Conservation (phyloP, 495 filamentous ascomycete species). For the Xanthoparmelia taractica region DNA sequence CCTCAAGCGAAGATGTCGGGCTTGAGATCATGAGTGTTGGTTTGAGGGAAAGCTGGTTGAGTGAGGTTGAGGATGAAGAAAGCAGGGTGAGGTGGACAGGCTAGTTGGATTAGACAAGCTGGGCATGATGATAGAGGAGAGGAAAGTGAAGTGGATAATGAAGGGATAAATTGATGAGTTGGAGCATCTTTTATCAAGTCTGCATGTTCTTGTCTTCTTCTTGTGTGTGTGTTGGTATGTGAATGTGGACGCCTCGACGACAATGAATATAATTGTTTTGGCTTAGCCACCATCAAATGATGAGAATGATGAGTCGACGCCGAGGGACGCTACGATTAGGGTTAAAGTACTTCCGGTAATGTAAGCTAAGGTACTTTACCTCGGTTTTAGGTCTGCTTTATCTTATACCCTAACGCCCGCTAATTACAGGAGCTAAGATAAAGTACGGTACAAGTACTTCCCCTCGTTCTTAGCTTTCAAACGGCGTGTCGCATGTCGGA, state of each 20-base stretch:
- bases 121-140: neutral
- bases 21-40: neutral
- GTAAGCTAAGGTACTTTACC: too few species aligned
- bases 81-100: conserved; percentile 3
- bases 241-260: neutral
- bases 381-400: neutral
- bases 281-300: neutral
- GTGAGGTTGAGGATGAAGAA: neutral
- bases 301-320: neutral
- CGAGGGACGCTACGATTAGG: neutral
- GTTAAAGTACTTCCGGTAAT: too few species aligned
- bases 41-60: neutral
- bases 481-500: too few species aligned
- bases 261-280: neutral
- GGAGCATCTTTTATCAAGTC: neutral
- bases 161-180: neutral
- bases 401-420: too few species aligned
- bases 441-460: too few species aligned
- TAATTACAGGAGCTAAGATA: too few species aligned
- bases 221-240: neutral
- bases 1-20: conserved; percentile 7
- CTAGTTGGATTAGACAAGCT: neutral
- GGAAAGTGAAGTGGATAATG: neutral
- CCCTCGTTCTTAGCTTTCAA: too few species aligned
- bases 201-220: neutral